These are phyloP conservation scores for Hibiscus mutabilis DNA, from an alignment of 345 rosid species.

Conservation along the genomic window DNA sequence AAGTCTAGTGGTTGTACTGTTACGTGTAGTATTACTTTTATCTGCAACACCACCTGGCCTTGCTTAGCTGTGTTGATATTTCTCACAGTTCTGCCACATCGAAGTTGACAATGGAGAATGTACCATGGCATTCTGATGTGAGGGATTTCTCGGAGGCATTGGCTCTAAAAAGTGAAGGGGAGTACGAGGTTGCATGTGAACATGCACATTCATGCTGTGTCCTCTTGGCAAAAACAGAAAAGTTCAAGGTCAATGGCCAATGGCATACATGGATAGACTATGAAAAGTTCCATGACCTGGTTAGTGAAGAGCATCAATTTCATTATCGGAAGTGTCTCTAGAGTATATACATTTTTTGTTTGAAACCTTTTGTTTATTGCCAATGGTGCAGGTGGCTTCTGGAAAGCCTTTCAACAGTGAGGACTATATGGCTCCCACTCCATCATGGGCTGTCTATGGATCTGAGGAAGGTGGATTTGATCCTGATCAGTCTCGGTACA, in stretches of 20 bases:
- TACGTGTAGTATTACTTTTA: not conserved
- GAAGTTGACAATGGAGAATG: slow-evolving; percentile 95
- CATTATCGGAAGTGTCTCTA: not conserved
- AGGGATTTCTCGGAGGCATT: slow-evolving; percentile 87
- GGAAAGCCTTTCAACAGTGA: slow-evolving; percentile 67
- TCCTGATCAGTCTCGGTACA: slow-evolving; percentile 74
- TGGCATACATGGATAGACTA: slow-evolving; percentile 99
- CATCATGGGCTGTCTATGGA: slow-evolving; percentile 92
- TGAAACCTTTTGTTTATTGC: slow-evolving; percentile 4
- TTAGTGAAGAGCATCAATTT: slow-evolving; percentile 24
- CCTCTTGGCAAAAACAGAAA: slow-evolving; percentile 75
- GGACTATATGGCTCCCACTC: slow-evolving; percentile 86
- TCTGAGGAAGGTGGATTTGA: slow-evolving; percentile 96
- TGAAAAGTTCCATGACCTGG: slow-evolving; percentile 93
- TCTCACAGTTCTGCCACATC: slow-evolving; percentile 77
- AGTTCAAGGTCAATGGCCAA: slow-evolving; percentile 74
- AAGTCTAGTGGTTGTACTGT: slow-evolving; percentile 21
- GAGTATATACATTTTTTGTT: not conserved
- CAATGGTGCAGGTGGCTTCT: slow-evolving; percentile 57
- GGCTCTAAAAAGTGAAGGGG: slow-evolving; percentile 61
- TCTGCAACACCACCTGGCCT: slow-evolving; percentile 3
- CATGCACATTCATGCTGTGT: slow-evolving; percentile 88
- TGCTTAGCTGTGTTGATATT: slow-evolving; percentile 5
- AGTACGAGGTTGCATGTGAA: slow-evolving; percentile 96
- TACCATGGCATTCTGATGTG: slow-evolving; percentile 89